Evolutionary conservation across 2,329 filamentous ascomycete species (phyloP), one percentile per base, ranked within the genome.

Genomic region (Hansfordia pulvinata): DNA sequence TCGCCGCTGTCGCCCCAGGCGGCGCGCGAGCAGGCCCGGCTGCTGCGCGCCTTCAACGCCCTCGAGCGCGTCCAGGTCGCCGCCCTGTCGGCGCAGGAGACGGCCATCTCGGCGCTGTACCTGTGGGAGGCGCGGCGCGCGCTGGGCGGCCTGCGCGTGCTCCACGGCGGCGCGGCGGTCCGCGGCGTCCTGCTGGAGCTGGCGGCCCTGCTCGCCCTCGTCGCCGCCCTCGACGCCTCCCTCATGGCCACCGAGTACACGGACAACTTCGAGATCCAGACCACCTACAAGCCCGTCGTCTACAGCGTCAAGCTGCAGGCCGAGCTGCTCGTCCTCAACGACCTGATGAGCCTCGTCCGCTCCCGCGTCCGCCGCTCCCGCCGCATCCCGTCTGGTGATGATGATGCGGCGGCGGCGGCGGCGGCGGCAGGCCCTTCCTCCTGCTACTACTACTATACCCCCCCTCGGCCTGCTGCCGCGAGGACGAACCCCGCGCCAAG

Each of bases 301-400:
- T 61, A 60, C 39, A 52, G 47, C 23, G 42, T 60, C 36, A 61
- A 61, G 35, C 49, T 67, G 20, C 65, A 67, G 32, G 53, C 69
- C n/a, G 69, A 73, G 42, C 60, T 62, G 33, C 59, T 63, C 10
- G 59, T 74, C 20, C 48, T 74, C 8, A 52, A 65, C 16, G 49
- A 47, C 9, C 46, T 58, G 19, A 30, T 38, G 16, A 15, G 20
- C 8, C 21, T 40, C 10, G 29, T 38, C 14, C 6, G n/a, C n/a
- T n/a, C n/a, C n/a, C n/a, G n/a, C n/a, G n/a, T n/a, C n/a, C n/a
- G n/a, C n/a, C n/a, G n/a, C n/a, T n/a, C n/a, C n/a, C n/a, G n/a
- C n/a, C n/a, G n/a, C n/a, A n/a, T n/a, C n/a, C n/a, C n/a, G n/a
- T n/a, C n/a, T n/a, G n/a, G n/a, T n/a, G n/a, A n/a, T n/a, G n/a